These are phyloP conservation scores for Triticum timopheevii DNA, from an alignment of 176 grass and related monocot genomes.

Conservation along the genomic window DNA sequence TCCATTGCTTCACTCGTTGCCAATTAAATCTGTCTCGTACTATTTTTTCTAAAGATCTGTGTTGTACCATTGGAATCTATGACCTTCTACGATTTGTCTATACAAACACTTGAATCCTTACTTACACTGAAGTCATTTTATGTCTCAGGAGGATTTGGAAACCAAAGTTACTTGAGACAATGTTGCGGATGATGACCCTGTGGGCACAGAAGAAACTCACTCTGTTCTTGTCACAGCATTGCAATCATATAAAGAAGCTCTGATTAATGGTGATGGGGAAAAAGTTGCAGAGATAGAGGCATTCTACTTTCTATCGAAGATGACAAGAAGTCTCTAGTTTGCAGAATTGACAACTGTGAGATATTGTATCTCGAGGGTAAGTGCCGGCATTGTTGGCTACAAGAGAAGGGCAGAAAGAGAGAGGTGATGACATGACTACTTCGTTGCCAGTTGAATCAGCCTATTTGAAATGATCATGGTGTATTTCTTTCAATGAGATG, in stretches of 20 bases:
- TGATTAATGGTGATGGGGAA: slow-evolving; percentile 47
- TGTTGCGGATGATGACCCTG: slow-evolving; percentile 39
- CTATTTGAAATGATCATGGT: too few species aligned
- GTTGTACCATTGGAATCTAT: not conserved
- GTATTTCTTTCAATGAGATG: too few species aligned
- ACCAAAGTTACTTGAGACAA: slow-evolving; percentile 38
- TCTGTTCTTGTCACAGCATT: slow-evolving; percentile 46
- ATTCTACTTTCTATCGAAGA: slow-evolving; percentile 59
- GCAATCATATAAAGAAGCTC: slow-evolving; percentile 64
- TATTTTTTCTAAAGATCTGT: not conserved
- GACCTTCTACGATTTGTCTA: not conserved
- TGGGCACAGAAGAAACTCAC: slow-evolving; percentile 42
- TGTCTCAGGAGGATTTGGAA: slow-evolving; percentile 53
- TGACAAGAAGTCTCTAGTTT: slow-evolving; percentile 51
- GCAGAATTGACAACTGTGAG: slow-evolving; percentile 47
- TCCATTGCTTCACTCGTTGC: not conserved
- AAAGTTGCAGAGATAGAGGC: slow-evolving; percentile 62
- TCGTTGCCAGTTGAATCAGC: not conserved
- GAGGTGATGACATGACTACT: slow-evolving; percentile 58
- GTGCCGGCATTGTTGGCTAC: slow-evolving; percentile 66
- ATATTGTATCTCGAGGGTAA: slow-evolving; percentile 69
- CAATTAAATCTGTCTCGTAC: not conserved
- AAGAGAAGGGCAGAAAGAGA: slow-evolving; percentile 71
- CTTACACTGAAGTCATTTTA: not conserved
- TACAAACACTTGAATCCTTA: not conserved